Evolutionary conservation across 352 stramenopile species (phyloP), one percentile per base, ranked within the genome.

Genomic region (Globisporangium megalacanthum): DNA sequence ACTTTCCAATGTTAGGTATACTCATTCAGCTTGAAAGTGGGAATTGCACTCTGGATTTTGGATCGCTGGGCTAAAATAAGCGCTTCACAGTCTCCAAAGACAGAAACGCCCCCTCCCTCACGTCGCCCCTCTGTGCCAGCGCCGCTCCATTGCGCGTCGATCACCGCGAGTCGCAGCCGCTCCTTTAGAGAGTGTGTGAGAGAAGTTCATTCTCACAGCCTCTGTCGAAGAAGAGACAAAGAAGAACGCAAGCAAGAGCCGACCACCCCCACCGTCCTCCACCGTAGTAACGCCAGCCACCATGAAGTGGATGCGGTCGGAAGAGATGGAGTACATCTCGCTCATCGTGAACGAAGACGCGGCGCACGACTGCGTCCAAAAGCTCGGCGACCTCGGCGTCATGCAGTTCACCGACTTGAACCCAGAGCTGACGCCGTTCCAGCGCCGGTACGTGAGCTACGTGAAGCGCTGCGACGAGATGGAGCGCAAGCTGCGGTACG

Each of bases 351-450:
- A 98, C 62, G 96, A 99, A 72, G 95, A 99, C 70, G 96, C 95
- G 22, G 93, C 96, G 54, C 96, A 99, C 75, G 89, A 98, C 72
- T 98, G 92, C 68, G 85, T 99, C 47, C 91, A 97, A 68, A 97
- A 98, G 66, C 83, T 99, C 7, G 97, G 96, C 52, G 93, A 96
- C 54, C 67, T 99, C 22, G 95, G 96, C 35, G 94, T 97, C 19
- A 93, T 99, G 63, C 94, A 99, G 68, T 99, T 99, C 74, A 99
- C 96, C n/a, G 97, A 99, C 74, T 70, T 99, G 57, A 99, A 99
- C 77, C 96, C 95, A 49, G 96, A 99, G 54, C 84, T 98, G 56
- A 99, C 97, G 61, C 91, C 96, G 10, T 99, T 99, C 78, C 97
- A 99, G 79, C 95, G 97, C 52, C 94, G 96, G 57, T 99, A 99